Conservation (phyloP, 257 asterid species). For the Solanum etuberosum region DNA sequence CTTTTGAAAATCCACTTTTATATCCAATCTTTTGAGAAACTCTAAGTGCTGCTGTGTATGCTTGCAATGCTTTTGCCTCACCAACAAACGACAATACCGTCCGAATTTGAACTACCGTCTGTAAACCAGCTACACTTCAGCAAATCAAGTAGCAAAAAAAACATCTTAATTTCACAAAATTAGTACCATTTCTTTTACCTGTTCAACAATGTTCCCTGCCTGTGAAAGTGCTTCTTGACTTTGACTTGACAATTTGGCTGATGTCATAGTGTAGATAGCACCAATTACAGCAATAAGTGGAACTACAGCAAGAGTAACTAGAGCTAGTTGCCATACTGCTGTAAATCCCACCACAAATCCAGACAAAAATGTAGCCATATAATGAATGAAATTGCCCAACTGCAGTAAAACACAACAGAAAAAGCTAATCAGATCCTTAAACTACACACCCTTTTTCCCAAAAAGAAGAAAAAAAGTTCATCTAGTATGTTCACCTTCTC, state of each 20-base stretch:
- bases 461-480: neutral
- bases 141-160: neutral
- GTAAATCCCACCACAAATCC: conserved; percentile 90
- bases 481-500: conserved; percentile 48
- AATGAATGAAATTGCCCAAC: conserved; percentile 96
- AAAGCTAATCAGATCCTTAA: neutral
- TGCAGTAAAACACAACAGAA: conserved; percentile 12
- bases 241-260: conserved; percentile 55
- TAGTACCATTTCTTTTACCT: conserved; percentile 27
- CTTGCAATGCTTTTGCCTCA: conserved; percentile 74
- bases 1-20: conserved; percentile 68
- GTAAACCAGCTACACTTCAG: conserved; percentile 18
- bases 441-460: neutral
- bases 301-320: conserved; percentile 79
- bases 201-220: conserved; percentile 85
- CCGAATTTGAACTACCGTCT: conserved; percentile 77
- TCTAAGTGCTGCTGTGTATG: conserved; percentile 58
- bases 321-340: conserved; percentile 88
- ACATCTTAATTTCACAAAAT: neutral
- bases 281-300: conserved; percentile 86
- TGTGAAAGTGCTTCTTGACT: conserved; percentile 80
- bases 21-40: conserved; percentile 65
- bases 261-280: conserved; percentile 55
- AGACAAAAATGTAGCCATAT: conserved; percentile 85
- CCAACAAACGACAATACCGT: conserved; percentile 80